Evolutionary conservation across 345 rosid species (phyloP).

Genomic region (Hibiscus tridactylites): DNA sequence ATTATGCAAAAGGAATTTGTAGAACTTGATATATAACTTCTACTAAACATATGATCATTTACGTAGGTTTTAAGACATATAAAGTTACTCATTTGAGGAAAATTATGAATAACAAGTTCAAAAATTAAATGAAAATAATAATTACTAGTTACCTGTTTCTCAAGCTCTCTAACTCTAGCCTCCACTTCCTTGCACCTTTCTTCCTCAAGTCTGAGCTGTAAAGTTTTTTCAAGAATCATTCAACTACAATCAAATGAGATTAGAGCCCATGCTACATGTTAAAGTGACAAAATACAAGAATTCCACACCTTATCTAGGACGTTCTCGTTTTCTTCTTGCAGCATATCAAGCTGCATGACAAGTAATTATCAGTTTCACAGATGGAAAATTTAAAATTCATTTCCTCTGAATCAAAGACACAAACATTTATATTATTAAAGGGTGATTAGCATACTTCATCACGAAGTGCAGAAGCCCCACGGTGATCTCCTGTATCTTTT

Average conservation of each 20-base stretch:
- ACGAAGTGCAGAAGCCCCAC: slow-evolving; percentile 80
- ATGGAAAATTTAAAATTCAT: slow-evolving; percentile 4
- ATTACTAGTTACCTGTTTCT: slow-evolving; percentile 63
- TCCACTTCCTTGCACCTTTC: slow-evolving; percentile 81
- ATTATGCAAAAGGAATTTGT: neutral
- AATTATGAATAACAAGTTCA: neutral
- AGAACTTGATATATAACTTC: neutral
- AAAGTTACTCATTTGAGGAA: neutral
- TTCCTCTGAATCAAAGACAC: neutral
- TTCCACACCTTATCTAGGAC: slow-evolving; percentile 50
- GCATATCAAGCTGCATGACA: slow-evolving; percentile 72
- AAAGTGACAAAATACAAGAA: neutral
- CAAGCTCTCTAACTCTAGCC: slow-evolving; percentile 92
- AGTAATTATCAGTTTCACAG: slow-evolving; percentile 10
- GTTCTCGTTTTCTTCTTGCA: slow-evolving; percentile 79
- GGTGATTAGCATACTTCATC: slow-evolving; percentile 61
- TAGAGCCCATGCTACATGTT: neutral
- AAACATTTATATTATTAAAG: neutral
- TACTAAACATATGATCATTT: neutral
- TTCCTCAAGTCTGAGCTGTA: slow-evolving; percentile 88
- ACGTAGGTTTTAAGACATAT: neutral
- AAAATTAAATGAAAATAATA: too few relatives aligned
- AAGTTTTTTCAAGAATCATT: slow-evolving; percentile 15
- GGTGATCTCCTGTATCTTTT: slow-evolving; percentile 49
- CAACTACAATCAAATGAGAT: slow-evolving; percentile 2